Percentiles rank a stretch among this genome's conserved stretches.
Conservation (phyloP, 192 early-diverging fungal genomes). For the Phycomyces blakesleeanus region DNA sequence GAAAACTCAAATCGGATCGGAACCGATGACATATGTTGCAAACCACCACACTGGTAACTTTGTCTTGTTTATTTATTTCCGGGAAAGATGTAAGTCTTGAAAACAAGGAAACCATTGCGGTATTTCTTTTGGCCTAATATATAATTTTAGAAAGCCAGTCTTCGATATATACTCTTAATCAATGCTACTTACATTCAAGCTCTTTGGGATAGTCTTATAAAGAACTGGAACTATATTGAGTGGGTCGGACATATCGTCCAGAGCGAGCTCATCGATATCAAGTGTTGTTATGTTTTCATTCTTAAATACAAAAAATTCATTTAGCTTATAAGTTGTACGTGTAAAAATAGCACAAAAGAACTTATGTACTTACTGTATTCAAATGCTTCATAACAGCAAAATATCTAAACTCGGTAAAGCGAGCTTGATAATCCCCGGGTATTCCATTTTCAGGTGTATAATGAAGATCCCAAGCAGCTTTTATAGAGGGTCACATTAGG, state of each 20-base stretch:
- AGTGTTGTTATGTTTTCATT: constrained; percentile 44
- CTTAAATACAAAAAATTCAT: constrained; percentile 19
- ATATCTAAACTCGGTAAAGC: constrained; percentile 42
- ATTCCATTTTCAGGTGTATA: not conserved
- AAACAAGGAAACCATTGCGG: constrained; percentile 58
- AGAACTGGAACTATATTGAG: constrained; percentile 32
- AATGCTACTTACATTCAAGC: constrained; percentile 39
- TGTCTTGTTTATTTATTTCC: constrained; percentile 52
- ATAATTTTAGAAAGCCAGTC: too few relatives aligned
- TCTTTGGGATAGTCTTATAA: constrained; percentile 42
- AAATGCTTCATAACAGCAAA: constrained; percentile 49
- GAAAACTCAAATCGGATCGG: constrained; percentile 35
- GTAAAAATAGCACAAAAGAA: not conserved
- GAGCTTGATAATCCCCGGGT: constrained; percentile 17
- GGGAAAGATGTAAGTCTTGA: constrained; percentile 47
- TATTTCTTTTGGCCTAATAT: constrained; percentile 41
- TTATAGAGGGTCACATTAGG: not conserved
- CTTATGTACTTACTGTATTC: constrained; percentile 32
- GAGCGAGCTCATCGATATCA: constrained; percentile 49
- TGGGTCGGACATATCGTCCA: constrained; percentile 38
- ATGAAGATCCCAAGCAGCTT: constrained; percentile 25
- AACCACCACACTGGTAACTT: constrained; percentile 52
- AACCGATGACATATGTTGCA: constrained; percentile 48
- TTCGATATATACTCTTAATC: too few relatives aligned
- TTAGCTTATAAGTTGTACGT: not conserved